Percentiles rank a stretch among this genome's conserved stretches.
Conservation (phyloP, 169 alveolate species). For the Babesia caballi region DNA sequence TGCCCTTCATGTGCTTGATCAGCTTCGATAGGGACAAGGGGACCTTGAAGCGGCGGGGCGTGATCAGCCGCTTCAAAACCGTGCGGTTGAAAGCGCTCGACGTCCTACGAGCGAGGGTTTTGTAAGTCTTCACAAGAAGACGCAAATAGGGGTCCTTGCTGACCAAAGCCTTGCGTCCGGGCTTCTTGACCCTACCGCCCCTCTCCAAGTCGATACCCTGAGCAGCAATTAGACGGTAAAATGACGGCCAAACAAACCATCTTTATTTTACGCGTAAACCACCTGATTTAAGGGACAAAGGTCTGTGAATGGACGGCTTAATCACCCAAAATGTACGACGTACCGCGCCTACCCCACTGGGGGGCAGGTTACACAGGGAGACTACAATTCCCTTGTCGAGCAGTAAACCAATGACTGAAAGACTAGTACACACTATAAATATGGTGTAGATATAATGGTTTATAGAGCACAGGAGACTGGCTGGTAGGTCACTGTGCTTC, state of each 20-base stretch:
- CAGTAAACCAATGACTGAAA: no score
- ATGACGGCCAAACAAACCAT: background rate
- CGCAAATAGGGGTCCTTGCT: constrained; percentile 88
- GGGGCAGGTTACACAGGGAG: background rate
- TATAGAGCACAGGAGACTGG: no score
- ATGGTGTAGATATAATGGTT: no score
- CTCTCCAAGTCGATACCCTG: constrained; percentile 87
- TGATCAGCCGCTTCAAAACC: constrained; percentile 88
- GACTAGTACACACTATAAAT: no score
- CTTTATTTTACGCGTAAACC: background rate
- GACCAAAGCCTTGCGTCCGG: constrained; percentile 85
- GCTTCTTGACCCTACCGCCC: constrained; percentile 87
- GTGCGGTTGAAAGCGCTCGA: constrained; percentile 89
- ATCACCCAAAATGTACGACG: no score
- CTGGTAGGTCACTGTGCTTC: no score
- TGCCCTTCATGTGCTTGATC: constrained; percentile 83
- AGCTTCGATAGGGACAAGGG: constrained; percentile 93
- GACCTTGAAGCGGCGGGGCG: constrained; percentile 89
- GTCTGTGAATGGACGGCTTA: no score
- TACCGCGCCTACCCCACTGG: constrained; percentile 35
- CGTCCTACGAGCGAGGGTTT: constrained; percentile 92
- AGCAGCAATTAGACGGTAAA: constrained; percentile 13
- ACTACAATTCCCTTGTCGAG: no score
- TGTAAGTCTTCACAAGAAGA: constrained; percentile 80
- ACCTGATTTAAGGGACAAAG: no score